phyloP scores from a whole-genome alignment of 106 monocot species.

The Amphibolis antarctica region DNA sequence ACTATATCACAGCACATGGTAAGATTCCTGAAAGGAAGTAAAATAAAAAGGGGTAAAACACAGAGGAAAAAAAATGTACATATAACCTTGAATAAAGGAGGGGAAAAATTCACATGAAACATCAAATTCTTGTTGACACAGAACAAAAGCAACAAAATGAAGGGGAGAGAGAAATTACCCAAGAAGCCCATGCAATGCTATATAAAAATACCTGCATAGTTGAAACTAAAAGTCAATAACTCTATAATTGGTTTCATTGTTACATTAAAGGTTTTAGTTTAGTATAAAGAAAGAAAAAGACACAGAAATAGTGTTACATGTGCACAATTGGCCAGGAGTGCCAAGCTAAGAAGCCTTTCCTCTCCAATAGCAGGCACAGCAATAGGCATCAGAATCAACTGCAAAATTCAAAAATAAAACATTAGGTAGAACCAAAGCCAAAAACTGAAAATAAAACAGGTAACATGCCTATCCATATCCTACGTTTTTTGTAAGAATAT shows the following conservation, averaged over 20 bases:
- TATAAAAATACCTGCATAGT: constrained; percentile 55
- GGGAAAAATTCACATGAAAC: background rate
- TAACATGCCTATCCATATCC: too few relatives aligned
- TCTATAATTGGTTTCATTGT: background rate
- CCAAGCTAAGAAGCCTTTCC: constrained; percentile 56
- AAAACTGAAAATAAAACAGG: too few relatives aligned
- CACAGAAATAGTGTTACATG: constrained; percentile 34
- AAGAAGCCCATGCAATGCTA: constrained; percentile 71
- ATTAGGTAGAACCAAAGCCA: background rate
- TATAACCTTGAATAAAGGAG: background rate
- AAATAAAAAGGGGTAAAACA: too few relatives aligned
- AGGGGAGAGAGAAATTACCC: constrained; percentile 30
- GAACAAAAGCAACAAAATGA: background rate
- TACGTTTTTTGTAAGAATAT: too few relatives aligned
- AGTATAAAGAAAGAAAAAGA: background rate
- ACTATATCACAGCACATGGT: too few relatives aligned
- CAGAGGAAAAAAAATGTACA: background rate
- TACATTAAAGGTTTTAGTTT: background rate
- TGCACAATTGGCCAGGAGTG: constrained; percentile 51
- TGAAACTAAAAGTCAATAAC: constrained; percentile 6
- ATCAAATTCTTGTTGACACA: background rate
- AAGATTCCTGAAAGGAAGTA: background rate
- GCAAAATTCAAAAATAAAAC: constrained; percentile 5
- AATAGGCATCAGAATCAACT: constrained; percentile 63
- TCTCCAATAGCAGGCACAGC: constrained; percentile 45